These are phyloP conservation scores for Stylonectria norvegica DNA, from an alignment of 2,329 filamentous ascomycete genomes.

Conservation along the genomic window DNA sequence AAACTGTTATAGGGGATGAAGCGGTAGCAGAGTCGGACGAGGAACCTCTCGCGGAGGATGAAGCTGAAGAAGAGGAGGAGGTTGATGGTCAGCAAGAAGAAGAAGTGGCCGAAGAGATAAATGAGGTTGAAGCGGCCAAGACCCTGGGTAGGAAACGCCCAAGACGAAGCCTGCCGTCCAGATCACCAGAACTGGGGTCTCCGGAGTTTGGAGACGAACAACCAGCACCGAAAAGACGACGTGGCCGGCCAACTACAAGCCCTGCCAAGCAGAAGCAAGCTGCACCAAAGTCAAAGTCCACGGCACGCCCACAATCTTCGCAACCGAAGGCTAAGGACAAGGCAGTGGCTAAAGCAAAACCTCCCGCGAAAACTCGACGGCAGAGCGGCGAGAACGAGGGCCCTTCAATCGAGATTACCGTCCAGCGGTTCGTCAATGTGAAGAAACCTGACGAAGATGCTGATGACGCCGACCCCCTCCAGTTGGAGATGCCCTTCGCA, in stretches of 20 bases:
- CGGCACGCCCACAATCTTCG: constrained; percentile 6
- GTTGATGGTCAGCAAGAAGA: constrained; percentile 21
- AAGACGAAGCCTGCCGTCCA: constrained; percentile 35
- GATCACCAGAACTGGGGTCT: constrained; percentile 41
- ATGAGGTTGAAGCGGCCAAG: constrained; percentile 41
- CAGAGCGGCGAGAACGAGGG: constrained; percentile 23
- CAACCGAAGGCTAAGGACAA: constrained; percentile 21
- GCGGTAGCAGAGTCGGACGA: constrained; percentile 13
- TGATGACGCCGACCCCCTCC: constrained; percentile 43
- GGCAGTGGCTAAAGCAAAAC: constrained; percentile 16
- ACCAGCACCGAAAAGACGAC: constrained; percentile 37
- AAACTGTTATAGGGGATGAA: constrained; percentile 7
- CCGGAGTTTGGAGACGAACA: constrained; percentile 25
- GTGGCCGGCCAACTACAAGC: constrained; percentile 36
- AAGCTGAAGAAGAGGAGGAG: constrained; percentile 20
- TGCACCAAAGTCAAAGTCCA: constrained; percentile 20
- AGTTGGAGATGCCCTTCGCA: constrained; percentile 50
- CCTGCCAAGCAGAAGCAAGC: constrained; percentile 42
- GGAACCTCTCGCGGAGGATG: constrained; percentile 19
- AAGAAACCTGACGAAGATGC: constrained; percentile 39
- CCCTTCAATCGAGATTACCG: constrained; percentile 50
- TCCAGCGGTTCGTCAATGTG: constrained; percentile 57
- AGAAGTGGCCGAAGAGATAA: constrained; percentile 43
- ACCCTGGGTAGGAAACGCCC: constrained; percentile 42
- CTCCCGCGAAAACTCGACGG: constrained; percentile 19